A percentile compares a stretch with the other conserved stretches of the same genome.
phyloP scores from a whole-genome alignment of 2,329 filamentous ascomycete genomes.

The Xenosphaeropsis pyriputrescens region DNA sequence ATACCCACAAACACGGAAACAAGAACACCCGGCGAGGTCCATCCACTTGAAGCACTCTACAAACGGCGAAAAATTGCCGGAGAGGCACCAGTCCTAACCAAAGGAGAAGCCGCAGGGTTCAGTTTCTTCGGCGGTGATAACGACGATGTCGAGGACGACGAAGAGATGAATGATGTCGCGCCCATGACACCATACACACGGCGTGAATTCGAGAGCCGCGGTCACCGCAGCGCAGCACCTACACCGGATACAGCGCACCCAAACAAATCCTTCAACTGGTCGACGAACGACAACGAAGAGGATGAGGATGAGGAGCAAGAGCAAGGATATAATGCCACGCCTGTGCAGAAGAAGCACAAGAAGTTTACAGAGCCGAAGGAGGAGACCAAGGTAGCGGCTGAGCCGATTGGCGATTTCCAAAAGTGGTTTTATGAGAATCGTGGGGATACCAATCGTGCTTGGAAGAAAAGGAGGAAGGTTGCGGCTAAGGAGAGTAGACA shows the following conservation, averaged over 20 bases:
- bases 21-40: slow-evolving; percentile 39
- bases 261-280: slow-evolving; percentile 45
- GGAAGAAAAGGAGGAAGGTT: slow-evolving; percentile 49
- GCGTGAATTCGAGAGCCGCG: slow-evolving; percentile 61
- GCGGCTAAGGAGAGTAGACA: slow-evolving; percentile 53
- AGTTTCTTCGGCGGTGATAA: slow-evolving; percentile 58
- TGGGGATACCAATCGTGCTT: slow-evolving; percentile 47
- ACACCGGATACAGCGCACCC: slow-evolving; percentile 87
- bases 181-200: slow-evolving; percentile 77
- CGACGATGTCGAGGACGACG: slow-evolving; percentile 28
- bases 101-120: slow-evolving; percentile 45
- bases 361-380: slow-evolving; percentile 9
- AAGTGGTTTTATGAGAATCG: slow-evolving; percentile 56
- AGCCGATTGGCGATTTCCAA: slow-evolving; percentile 36
- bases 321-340: slow-evolving; percentile 7
- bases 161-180: slow-evolving; percentile 19
- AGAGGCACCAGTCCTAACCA: slow-evolving; percentile 19
- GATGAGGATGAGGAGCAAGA: slow-evolving; percentile 25
- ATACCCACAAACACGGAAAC: slow-evolving; percentile 27
- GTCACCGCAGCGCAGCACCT: slow-evolving; percentile 75
- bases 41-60: slow-evolving; percentile 86
- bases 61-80: slow-evolving; percentile 45
- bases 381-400: slow-evolving; percentile 8
- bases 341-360: slow-evolving; percentile 11
- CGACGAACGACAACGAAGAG: slow-evolving; percentile 29